Percentiles rank a stretch among this genome's conserved stretches.
These are phyloP conservation scores for Neurospora sp. DNA, from an alignment of 495 filamentous ascomycete genomes.

Conservation along the genomic window DNA sequence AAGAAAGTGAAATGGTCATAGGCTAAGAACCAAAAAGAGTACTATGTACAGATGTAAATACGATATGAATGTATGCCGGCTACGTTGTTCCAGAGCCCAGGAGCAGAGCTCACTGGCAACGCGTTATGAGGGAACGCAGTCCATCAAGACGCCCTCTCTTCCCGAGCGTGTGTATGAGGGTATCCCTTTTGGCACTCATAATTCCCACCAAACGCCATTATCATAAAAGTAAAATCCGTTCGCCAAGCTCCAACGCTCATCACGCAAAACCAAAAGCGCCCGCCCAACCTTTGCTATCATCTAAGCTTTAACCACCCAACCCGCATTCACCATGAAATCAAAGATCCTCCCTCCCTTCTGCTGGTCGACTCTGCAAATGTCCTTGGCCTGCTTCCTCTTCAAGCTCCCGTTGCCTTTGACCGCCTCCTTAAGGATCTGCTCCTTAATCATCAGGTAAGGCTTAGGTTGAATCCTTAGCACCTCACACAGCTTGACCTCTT, in stretches of 20 bases:
- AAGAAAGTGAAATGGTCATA: neutral
- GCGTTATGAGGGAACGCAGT: neutral
- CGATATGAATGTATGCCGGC: neutral
- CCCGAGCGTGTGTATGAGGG: neutral
- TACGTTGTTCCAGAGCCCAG: neutral
- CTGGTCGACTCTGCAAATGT: slow-evolving; percentile 41
- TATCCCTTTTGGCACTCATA: neutral
- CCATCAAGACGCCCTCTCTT: neutral
- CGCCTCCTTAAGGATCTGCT: slow-evolving; percentile 75
- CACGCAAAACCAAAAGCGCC: neutral
- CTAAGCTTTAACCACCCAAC: slow-evolving; percentile 72
- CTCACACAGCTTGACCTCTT: slow-evolving; percentile 78
- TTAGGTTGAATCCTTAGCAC: slow-evolving; percentile 77
- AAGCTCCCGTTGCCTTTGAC: slow-evolving; percentile 75
- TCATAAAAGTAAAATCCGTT: neutral
- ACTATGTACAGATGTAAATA: neutral
- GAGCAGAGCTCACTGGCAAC: neutral
- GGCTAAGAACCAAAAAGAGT: neutral
- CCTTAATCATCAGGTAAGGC: slow-evolving; percentile 89
- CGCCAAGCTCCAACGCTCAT: neutral
- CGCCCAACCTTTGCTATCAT: neutral
- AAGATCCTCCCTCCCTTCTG: slow-evolving; percentile 59
- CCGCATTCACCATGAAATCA: slow-evolving; percentile 87
- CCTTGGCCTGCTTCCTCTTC: slow-evolving; percentile 82
- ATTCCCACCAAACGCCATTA: neutral